Evolutionary conservation across 2,329 filamentous ascomycete genomes (phyloP), one percentile per base, ranked within the genome.

Genomic region (Fusarium neocosmosporiellum): DNA sequence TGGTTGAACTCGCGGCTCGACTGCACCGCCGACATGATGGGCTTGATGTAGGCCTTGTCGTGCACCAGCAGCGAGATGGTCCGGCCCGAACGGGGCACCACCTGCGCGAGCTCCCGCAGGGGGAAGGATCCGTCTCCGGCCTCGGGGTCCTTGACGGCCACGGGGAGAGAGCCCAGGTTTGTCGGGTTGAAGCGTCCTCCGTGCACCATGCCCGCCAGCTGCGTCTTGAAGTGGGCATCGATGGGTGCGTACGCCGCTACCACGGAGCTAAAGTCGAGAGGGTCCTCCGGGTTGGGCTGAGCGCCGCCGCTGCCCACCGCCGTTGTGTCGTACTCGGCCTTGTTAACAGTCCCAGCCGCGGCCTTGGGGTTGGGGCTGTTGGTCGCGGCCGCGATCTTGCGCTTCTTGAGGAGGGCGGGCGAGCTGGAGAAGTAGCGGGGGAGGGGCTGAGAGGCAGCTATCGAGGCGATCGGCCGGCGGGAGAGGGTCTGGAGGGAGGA

Each of bases 21-120:
- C 81, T 89, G 87, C 59, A 90, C 83, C 34, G 88, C 88, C 76
- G 83, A 85, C 84, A 88, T 86, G 81, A 90, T 86, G 74, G 86
- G 83, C 82, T 88, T 87, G 73, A 89, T 80, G 76, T 85, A 86
- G 9, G 72, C 79, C 59, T 79, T 79, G 62, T 85, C 83, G 77
- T 84, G 81, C 64, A 84, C 80, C 54, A 85, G 81, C 13, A 85
- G 82, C 8, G 82, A 83, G 41, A 85, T 80, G 33, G 80, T 80
- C 61, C 84, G 81, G 2, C 82, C 83, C 7, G 79, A 78, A 63
- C 83, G 85, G 61, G 87, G 86, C 24, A 89, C 85, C 7, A 90
- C 82, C 78, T 88, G 85, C 29, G 87, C 88, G 34, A 90, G 84
- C 79, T 90, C 88, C 63, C 84, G 83, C n/a, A 90, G 84, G 36